Evolutionary conservation across 2,329 filamentous ascomycete genomes (phyloP).

Genomic region (Bertia moriformis): DNA sequence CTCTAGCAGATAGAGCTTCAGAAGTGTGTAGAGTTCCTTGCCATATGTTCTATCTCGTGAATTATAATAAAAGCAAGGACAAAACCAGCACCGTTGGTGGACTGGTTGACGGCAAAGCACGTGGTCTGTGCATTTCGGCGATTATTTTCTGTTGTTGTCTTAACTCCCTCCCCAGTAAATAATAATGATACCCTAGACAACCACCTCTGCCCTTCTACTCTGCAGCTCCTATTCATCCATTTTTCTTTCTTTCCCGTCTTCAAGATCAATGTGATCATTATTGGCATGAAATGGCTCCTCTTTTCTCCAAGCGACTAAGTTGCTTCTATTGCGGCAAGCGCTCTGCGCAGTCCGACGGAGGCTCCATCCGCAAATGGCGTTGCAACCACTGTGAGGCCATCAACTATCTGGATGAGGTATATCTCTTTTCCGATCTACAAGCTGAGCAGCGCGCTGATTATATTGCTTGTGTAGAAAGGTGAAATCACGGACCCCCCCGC

Average conservation of each 20-base stretch:
- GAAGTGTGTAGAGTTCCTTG: too few species aligned
- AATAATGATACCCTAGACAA: background rate
- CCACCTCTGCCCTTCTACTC: too few species aligned
- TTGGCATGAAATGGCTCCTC: background rate
- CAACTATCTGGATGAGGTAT: constrained; percentile 78
- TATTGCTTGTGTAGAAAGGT: constrained; percentile 44
- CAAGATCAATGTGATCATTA: background rate
- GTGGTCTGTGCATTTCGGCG: background rate
- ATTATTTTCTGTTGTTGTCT: constrained; percentile 1
- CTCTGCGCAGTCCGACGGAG: constrained; percentile 43
- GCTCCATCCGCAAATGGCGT: constrained; percentile 48
- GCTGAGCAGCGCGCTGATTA: constrained; percentile 2
- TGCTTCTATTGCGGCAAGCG: constrained; percentile 78
- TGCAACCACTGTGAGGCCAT: constrained; percentile 70
- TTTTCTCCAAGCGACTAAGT: constrained; percentile 20
- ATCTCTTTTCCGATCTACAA: constrained; percentile 6
- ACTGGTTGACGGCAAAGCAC: too few species aligned
- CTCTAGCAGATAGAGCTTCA: too few species aligned
- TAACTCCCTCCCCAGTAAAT: background rate
- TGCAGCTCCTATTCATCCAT: too few species aligned
- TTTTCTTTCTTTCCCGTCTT: too few species aligned
- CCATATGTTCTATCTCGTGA: too few species aligned
- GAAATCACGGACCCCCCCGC: constrained; percentile 78
- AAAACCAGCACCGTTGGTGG: too few species aligned
- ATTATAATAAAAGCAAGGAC: too few species aligned